These are phyloP conservation scores for Helminthosporium solani DNA, from an alignment of 2,329 filamentous ascomycete species.

Conservation along the genomic window DNA sequence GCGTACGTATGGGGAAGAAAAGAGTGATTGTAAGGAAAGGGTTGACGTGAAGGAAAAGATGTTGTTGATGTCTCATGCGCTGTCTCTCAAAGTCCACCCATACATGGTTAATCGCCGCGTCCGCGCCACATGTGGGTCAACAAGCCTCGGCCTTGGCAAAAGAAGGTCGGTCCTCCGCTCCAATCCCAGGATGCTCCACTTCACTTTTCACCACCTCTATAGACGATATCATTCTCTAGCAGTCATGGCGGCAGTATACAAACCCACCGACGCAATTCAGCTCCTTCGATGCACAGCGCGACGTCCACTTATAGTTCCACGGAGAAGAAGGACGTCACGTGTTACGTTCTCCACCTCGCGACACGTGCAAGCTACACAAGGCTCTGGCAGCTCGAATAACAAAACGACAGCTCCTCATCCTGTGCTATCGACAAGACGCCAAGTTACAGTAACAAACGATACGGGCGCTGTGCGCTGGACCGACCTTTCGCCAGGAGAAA, in stretches of 20 bases:
- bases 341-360: conserved; percentile 29
- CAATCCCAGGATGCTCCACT: not conserved
- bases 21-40: conserved; percentile 1
- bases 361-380: conserved; percentile 27
- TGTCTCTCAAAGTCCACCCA: conserved; percentile 22
- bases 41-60: conserved; percentile 1
- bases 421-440: conserved; percentile 58
- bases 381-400: conserved; percentile 8
- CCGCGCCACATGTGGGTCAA: conserved; percentile 13
- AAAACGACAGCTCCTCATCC: conserved; percentile 7
- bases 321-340: conserved; percentile 9
- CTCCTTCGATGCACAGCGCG: conserved; percentile 24
- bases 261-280: conserved; percentile 32
- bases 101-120: conserved; percentile 1
- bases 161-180: not conserved
- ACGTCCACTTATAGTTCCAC: conserved; percentile 21
- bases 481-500: conserved; percentile 73
- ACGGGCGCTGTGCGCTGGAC: conserved; percentile 80
- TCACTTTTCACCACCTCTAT: not conserved
- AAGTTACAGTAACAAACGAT: conserved; percentile 83
- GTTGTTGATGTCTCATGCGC: conserved; percentile 17
- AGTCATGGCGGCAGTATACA: conserved; percentile 36
- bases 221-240: conserved; percentile 4
- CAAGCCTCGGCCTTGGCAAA: conserved; percentile 15
- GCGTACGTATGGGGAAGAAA: not conserved